phyloP scores from a whole-genome alignment of 2,329 filamentous ascomycete species.

The Elsinoe australis region DNA sequence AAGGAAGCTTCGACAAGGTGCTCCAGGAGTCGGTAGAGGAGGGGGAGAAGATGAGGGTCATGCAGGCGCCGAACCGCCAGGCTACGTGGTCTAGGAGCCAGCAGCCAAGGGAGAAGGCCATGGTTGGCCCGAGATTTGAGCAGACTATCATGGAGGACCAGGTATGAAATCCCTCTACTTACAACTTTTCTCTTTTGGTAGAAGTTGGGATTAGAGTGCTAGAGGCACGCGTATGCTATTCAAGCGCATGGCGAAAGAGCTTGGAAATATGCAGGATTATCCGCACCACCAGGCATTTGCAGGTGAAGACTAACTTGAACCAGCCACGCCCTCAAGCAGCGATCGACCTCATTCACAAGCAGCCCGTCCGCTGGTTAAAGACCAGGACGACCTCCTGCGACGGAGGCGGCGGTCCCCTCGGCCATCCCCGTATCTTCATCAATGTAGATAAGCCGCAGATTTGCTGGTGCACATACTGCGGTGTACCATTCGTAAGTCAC shows the following conservation, averaged over 20 bases:
- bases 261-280: too few species aligned
- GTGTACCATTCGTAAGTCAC: conserved; percentile 74
- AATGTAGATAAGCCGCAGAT: conserved; percentile 98
- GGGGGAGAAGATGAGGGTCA: conserved; percentile 50
- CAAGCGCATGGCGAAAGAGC: too few species aligned
- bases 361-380: conserved; percentile 88
- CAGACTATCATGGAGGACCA: conserved; percentile 90
- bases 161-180: conserved; percentile 58
- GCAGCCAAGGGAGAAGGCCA: conserved; percentile 69
- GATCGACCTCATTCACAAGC: conserved; percentile 92
- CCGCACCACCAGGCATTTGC: too few species aligned
- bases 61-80: conserved; percentile 80
- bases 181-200: too few species aligned
- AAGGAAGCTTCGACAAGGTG: conserved; percentile 43
- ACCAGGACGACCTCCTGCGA: conserved; percentile 77
- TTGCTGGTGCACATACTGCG: conserved; percentile 83
- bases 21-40: conserved; percentile 50
- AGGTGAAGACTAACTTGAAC: conserved; percentile 22
- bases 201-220: too few species aligned
- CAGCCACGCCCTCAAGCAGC: conserved; percentile 84
- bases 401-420: conserved; percentile 80
- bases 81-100: conserved; percentile 81
- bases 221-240: too few species aligned
- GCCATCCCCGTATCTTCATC: conserved; percentile 92
- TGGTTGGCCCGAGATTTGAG: conserved; percentile 92